These are phyloP conservation scores for Fusarium torreyae DNA, from an alignment of 2,329 filamentous ascomycete genomes.

Conservation along the genomic window DNA sequence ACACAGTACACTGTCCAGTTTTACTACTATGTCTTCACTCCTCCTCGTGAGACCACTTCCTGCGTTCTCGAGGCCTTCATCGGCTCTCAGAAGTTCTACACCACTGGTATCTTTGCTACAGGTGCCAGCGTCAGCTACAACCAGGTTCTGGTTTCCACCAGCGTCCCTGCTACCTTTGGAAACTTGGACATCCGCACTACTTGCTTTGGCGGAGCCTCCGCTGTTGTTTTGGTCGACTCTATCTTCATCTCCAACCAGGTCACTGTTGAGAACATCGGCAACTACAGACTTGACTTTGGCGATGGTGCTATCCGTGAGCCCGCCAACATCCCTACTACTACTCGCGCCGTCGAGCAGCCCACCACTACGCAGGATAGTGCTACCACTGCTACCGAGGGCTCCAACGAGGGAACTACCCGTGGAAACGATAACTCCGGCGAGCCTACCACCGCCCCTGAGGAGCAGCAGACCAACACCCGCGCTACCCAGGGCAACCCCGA, in stretches of 20 bases:
- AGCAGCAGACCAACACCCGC: neutral
- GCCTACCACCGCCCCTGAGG: neutral
- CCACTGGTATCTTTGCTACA: conserved; percentile 3
- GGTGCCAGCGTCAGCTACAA: neutral
- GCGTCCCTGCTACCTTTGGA: neutral
- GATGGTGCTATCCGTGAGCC: conserved; percentile 24
- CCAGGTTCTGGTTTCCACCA: conserved; percentile 15
- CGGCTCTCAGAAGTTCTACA: conserved; percentile 11
- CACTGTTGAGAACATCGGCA: conserved; percentile 36
- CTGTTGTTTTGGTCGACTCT: conserved; percentile 30
- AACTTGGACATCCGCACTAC: conserved; percentile 24
- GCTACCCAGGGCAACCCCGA: neutral
- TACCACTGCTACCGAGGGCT: neutral
- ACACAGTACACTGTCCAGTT: conserved; percentile 42
- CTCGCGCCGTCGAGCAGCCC: neutral
- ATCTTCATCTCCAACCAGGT: conserved; percentile 45
- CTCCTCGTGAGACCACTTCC: neutral
- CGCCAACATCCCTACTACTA: neutral
- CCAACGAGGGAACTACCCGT: neutral
- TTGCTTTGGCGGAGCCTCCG: conserved; percentile 21
- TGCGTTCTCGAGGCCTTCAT: conserved; percentile 36
- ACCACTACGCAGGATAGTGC: neutral
- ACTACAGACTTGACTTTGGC: conserved; percentile 33
- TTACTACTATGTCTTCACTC: conserved; percentile 27
- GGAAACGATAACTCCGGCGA: neutral